These are phyloP conservation scores for Choanephora cucurbitarum DNA, from an alignment of 371 early-diverging fungal species.

Conservation along the genomic window DNA sequence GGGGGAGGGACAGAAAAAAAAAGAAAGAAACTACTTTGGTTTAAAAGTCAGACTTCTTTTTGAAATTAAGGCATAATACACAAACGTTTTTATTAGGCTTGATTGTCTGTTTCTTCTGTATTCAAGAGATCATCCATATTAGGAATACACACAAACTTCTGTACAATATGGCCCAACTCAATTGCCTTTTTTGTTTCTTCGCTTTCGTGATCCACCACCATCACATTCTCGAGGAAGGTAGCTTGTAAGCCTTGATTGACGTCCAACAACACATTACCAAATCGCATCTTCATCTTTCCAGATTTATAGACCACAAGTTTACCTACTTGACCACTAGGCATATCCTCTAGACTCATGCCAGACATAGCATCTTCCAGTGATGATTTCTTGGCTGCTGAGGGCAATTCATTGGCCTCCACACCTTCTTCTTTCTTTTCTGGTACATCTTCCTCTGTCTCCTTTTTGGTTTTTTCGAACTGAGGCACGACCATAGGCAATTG, in stretches of 20 bases:
- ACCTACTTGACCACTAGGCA: constrained; percentile 68
- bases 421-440: constrained; percentile 1
- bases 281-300: constrained; percentile 69
- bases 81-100: constrained; percentile 5
- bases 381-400: constrained; percentile 49
- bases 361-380: constrained; percentile 34
- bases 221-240: constrained; percentile 62
- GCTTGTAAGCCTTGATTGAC: constrained; percentile 59
- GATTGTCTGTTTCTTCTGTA: constrained; percentile 19
- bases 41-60: neutral
- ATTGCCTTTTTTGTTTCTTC: constrained; percentile 53
- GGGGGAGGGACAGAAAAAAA: too few species aligned
- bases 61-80: too few species aligned
- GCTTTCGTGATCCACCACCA: constrained; percentile 59
- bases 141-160: constrained; percentile 67
- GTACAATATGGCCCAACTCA: constrained; percentile 65
- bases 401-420: constrained; percentile 10
- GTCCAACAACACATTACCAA: constrained; percentile 70
- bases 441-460: constrained; percentile 16
- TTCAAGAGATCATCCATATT: constrained; percentile 57
- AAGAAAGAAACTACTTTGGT: neutral
- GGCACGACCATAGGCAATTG: constrained; percentile 52
- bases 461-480: constrained; percentile 35
- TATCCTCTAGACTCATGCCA: constrained; percentile 32
- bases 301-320: constrained; percentile 69